Conservation (phyloP, 805 yeast species). For the Schizosaccharomyces octosporus region DNA sequence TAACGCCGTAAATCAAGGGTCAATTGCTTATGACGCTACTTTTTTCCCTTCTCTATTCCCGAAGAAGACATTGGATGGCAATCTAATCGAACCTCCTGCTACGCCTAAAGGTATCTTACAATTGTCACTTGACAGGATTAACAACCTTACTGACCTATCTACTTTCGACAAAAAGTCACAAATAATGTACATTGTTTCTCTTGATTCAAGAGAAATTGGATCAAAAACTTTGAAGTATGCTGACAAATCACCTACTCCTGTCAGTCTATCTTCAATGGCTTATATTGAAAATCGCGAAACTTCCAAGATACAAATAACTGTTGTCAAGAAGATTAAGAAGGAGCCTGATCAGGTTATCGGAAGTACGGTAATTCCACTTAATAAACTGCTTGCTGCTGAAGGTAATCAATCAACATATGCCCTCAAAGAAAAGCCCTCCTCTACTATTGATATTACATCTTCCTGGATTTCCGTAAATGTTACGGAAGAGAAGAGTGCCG, state of each 20-base stretch:
- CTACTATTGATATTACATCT: background rate
- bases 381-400: background rate
- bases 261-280: background rate
- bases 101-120: slow-evolving; percentile 77
- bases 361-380: background rate
- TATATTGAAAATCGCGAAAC: background rate
- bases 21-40: slow-evolving; percentile 39
- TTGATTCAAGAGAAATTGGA: background rate
- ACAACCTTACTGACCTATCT: slow-evolving; percentile 17
- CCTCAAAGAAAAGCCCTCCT: background rate
- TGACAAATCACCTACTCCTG: background rate
- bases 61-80: slow-evolving; percentile 43
- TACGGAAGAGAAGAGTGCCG: background rate
- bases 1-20: slow-evolving; percentile 69
- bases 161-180: background rate
- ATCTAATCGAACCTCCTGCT: slow-evolving; percentile 66
- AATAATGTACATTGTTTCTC: background rate
- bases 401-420: background rate
- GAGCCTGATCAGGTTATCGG: background rate
- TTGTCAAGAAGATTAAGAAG: background rate
- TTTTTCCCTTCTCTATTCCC: slow-evolving; percentile 47
- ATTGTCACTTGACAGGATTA: slow-evolving; percentile 38
- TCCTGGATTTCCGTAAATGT: background rate
- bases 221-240: background rate
- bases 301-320: background rate